Conservation (phyloP, 208 protist species). For the Trypanosoma congolense region DNA sequence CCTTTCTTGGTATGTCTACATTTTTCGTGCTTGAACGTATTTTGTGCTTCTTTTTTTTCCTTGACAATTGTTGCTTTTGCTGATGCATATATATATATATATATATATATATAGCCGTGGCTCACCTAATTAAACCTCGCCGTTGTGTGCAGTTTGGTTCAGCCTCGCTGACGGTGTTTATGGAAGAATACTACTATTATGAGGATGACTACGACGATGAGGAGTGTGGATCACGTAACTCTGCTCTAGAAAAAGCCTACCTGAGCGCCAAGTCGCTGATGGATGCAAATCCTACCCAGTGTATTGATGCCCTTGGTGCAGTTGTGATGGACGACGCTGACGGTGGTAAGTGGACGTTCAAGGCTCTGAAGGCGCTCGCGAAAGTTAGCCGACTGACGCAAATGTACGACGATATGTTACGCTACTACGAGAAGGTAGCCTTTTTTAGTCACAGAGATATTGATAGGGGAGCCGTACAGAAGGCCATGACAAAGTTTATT, state of each 20-base stretch:
- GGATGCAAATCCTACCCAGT: conserved; percentile 64
- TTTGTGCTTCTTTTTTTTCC: too few species aligned
- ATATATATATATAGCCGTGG: too few species aligned
- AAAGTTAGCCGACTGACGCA: conserved; percentile 60
- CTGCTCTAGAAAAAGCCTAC: conserved; percentile 84
- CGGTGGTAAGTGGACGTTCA: conserved; percentile 90
- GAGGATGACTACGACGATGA: conserved; percentile 57
- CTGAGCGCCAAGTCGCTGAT: conserved; percentile 75
- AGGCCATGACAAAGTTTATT: conserved; percentile 90
- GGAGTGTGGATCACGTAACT: conserved; percentile 51
- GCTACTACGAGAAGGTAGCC: conserved; percentile 69
- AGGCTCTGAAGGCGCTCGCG: conserved; percentile 91
- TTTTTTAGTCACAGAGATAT: conserved; percentile 41
- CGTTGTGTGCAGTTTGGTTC: not conserved
- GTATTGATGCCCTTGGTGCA: conserved; percentile 59
- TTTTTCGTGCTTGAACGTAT: too few species aligned
- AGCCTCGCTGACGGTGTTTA: not conserved
- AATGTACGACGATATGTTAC: conserved; percentile 82
- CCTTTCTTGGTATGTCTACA: too few species aligned
- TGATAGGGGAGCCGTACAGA: conserved; percentile 25
- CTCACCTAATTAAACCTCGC: too few species aligned
- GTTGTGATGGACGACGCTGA: conserved; percentile 77
- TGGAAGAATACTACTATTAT: conserved; percentile 81
- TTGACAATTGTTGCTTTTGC: too few species aligned
- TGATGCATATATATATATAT: too few species aligned